Conservation (phyloP, 2,329 filamentous ascomycete genomes). For the Fusarium stilboides region DNA sequence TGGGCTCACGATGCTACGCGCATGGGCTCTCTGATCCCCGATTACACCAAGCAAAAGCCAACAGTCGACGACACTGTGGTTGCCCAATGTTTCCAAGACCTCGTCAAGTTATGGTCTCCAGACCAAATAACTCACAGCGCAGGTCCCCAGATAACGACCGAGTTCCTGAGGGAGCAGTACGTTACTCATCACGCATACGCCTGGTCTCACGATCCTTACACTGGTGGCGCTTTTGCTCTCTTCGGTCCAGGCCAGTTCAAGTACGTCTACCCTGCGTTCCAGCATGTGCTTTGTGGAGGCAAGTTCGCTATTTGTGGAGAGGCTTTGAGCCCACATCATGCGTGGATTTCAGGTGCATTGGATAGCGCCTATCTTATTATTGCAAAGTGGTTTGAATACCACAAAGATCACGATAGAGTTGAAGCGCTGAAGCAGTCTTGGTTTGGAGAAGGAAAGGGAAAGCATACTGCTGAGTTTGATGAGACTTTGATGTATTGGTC, state of each 20-base stretch:
- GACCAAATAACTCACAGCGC: not conserved
- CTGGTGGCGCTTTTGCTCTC: slow-evolving; percentile 57
- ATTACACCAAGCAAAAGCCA: slow-evolving; percentile 7
- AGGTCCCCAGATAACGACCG: not conserved
- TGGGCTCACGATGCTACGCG: slow-evolving; percentile 41
- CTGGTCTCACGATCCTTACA: slow-evolving; percentile 56
- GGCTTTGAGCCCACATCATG: slow-evolving; percentile 56
- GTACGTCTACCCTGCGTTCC: slow-evolving; percentile 53
- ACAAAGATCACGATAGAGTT: accelerated
- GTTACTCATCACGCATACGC: slow-evolving; percentile 54
- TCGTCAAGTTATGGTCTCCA: slow-evolving; percentile 21
- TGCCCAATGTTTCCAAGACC: slow-evolving; percentile 27
- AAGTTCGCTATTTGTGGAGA: slow-evolving; percentile 57
- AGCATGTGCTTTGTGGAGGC: slow-evolving; percentile 45
- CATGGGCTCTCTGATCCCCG: slow-evolving; percentile 32
- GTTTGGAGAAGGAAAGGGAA: slow-evolving; percentile 11
- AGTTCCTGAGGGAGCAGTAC: slow-evolving; percentile 26
- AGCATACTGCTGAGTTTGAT: slow-evolving; percentile 18
- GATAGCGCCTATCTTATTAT: slow-evolving; percentile 51
- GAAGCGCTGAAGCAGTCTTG: slow-evolving; percentile 6
- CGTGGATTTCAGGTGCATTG: slow-evolving; percentile 58
- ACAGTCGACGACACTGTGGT: slow-evolving; percentile 17
- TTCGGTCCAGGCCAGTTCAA: slow-evolving; percentile 60
- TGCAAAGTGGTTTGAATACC: slow-evolving; percentile 11
- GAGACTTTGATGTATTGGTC: slow-evolving; percentile 18